These are phyloP conservation scores for Malus hybrid DNA, from an alignment of 331 rosid genomes.

Conservation along the genomic window DNA sequence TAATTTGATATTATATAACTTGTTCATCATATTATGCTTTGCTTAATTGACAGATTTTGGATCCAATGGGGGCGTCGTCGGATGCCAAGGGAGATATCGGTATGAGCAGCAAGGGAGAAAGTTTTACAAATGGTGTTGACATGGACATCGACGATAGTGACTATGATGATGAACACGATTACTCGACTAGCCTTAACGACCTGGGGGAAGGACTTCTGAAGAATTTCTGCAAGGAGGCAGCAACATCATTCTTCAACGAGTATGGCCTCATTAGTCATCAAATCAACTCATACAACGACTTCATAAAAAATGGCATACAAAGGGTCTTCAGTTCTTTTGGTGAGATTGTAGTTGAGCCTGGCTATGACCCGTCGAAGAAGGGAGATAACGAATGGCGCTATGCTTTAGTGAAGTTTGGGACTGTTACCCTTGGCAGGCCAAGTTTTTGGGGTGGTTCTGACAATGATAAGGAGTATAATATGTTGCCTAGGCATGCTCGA, in stretches of 20 bases:
- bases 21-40: neutral
- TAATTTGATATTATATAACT: neutral
- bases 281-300: constrained; percentile 69
- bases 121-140: constrained; percentile 26
- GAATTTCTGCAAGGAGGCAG: constrained; percentile 45
- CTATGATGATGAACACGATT: constrained; percentile 24
- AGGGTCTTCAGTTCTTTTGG: constrained; percentile 57
- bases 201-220: constrained; percentile 28
- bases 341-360: constrained; percentile 62
- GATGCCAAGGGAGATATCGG: constrained; percentile 31
- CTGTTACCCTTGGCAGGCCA: constrained; percentile 59
- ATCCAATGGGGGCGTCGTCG: constrained; percentile 34
- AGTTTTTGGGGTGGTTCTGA: constrained; percentile 70
- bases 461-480: constrained; percentile 41
- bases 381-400: constrained; percentile 63
- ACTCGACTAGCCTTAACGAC: constrained; percentile 25
- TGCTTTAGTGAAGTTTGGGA: constrained; percentile 69
- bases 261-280: constrained; percentile 90
- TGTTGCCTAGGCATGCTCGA: constrained; percentile 91
- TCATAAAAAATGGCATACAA: constrained; percentile 45
- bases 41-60: neutral
- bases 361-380: constrained; percentile 82
- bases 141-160: constrained; percentile 35
- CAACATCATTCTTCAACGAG: constrained; percentile 48
- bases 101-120: constrained; percentile 34